Base-by-base conservation (phyloP, 2,329 filamentous ascomycete species). In the Coniochaeta sp. region DNA sequence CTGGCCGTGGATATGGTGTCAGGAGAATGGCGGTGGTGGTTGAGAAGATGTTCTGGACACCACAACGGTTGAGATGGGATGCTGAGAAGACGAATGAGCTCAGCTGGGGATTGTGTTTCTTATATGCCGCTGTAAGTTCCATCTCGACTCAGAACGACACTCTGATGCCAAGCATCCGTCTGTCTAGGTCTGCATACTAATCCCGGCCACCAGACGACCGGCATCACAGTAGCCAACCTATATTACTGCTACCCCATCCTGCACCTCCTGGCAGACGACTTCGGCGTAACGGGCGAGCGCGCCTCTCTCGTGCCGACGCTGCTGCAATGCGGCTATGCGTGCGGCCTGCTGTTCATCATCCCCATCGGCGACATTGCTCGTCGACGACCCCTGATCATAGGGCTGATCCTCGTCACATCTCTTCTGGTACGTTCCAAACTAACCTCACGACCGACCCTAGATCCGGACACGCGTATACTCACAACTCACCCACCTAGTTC, bases 171-270 rank as follows among this genome's bases (percentile, higher is more conserved):
- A 40, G 35, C 14, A 28, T n/a, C n/a, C 5, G 27, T n/a, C n/a
- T 18, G n/a, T 12, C 24, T n/a, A n/a, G n/a, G n/a, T n/a, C n/a
- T n/a, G 14, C n/a, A n/a, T 22, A 14, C 45, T 48, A 22, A 48
- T 26, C 3, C 1, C 12, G 26, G 24, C 3, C 9, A 10, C n/a
- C 26, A 48, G 45, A 48, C 45, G 9, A 48, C 45, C 16, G 45
- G 45, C 24, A 51, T 88, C 57, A 87, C 85, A 1, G 87, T 90
- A 14, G 86, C 86, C 24, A 90, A 90, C 59, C 70, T 91, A 3
- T 91, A 90, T 67, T 90, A 91, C 65, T 86, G 77, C 51, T 86
- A 90, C 58, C 86, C 87, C 0, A 86, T 91, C 45, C 71, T 90
- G 18, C 87, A 89, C 58, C 79, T 86, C 47, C 70, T 91, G 33